Evolutionary conservation across 495 filamentous ascomycete genomes (phyloP), one percentile per base, ranked within the genome.

Genomic region (Penicillium argentinense): DNA sequence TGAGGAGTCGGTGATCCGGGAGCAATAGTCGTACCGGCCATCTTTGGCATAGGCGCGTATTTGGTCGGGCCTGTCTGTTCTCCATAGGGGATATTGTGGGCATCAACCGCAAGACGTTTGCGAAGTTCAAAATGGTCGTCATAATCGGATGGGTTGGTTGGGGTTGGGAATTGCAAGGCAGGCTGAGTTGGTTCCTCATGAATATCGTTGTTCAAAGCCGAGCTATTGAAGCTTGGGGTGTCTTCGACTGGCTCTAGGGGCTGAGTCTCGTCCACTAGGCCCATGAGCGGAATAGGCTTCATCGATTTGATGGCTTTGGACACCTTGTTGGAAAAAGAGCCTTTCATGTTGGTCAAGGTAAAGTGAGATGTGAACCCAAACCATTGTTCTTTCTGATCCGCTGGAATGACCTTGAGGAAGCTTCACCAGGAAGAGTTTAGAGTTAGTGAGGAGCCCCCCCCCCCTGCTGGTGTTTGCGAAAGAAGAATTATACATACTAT

Each of bases 11-110:
- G 60, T 2, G 67, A 71, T 45, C 79, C 74, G 11, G 74, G 75
- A 14, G 79, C 82, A 42, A 90, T 89, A 34, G 80, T 80, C 13
- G 76, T 84, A 9, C 75, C 76, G 11, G 87, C 85, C 26, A 79
- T 71, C 39, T 76, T 78, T 44, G 85, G 83, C 85, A 88, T 85
- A 1, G 86, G 86, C 19, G 87, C 87, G 66, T 85, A 89, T 60
- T 75, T 77, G 4, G 77, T 87, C 26, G 69, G 48, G 4, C 86
- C 87, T 3, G 74, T 78, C 58, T 91, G 86, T 47, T 74, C 49
- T 6, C 71, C 73, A 55, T 86, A 91, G 1, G 81, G 76, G 17
- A 86, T 71, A 1, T 62, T 74, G 39, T 75, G 81, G 13, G 57
- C 45, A 17, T 66, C 59, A 1, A 54, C 42, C 11, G 25, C 56